Evolutionary conservation across 2,329 filamentous ascomycete genomes (phyloP).

Genomic region (Epichloe typhina): DNA sequence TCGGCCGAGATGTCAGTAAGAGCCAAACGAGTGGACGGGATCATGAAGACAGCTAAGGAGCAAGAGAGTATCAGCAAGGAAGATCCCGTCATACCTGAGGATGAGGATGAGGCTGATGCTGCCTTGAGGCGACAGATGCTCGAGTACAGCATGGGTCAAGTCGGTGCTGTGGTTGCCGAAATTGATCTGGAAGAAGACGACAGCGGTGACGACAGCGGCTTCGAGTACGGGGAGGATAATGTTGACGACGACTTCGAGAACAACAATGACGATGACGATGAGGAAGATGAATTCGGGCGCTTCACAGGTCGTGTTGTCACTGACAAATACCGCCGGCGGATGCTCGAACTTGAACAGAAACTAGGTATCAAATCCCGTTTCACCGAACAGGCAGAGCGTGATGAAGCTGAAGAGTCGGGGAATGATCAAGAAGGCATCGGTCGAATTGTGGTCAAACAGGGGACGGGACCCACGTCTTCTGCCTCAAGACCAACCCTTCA

Average conservation of each 20-base stretch:
- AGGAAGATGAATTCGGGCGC: slow-evolving; percentile 66
- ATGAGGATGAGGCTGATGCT: slow-evolving; percentile 72
- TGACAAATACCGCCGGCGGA: slow-evolving; percentile 64
- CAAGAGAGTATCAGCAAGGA: slow-evolving; percentile 35
- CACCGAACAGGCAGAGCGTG: slow-evolving; percentile 38
- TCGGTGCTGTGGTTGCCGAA: slow-evolving; percentile 86
- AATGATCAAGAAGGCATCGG: slow-evolving; percentile 41
- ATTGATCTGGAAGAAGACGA: slow-evolving; percentile 65
- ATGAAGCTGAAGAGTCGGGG: slow-evolving; percentile 18
- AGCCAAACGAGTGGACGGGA: slow-evolving; percentile 37
- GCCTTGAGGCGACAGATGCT: slow-evolving; percentile 77
- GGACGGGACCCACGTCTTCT: slow-evolving; percentile 9
- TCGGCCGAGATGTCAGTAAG: slow-evolving; percentile 22
- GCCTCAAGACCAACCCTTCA: slow-evolving; percentile 11
- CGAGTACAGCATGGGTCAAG: slow-evolving; percentile 74
- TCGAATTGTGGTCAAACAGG: slow-evolving; percentile 35
- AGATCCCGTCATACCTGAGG: slow-evolving; percentile 47
- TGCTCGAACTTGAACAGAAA: slow-evolving; percentile 73
- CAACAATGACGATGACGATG: slow-evolving; percentile 43
- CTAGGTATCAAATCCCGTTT: slow-evolving; percentile 46
- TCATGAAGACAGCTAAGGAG: slow-evolving; percentile 43
- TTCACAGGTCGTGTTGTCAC: slow-evolving; percentile 53
- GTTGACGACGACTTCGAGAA: slow-evolving; percentile 36
- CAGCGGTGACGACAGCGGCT: slow-evolving; percentile 39
- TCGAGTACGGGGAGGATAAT: slow-evolving; percentile 38